Base-by-base conservation (phyloP, 805 yeast genomes). In the Metschnikowia shivogae region DNA sequence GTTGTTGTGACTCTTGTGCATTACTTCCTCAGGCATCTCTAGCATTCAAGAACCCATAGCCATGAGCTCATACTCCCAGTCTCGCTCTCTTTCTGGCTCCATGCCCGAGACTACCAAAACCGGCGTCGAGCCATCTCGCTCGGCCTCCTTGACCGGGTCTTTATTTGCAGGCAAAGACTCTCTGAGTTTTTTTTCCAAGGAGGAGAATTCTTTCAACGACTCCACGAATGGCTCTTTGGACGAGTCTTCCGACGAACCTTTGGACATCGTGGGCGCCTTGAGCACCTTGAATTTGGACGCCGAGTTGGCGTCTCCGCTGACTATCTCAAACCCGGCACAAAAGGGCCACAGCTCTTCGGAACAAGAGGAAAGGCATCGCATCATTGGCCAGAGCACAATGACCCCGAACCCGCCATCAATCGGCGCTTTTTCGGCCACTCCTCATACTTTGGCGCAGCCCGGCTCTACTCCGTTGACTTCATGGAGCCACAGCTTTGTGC, bases 191-290 rank as follows among this genome's bases (percentile, higher is more conserved):
- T 64, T 63, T 52, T 49, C 56, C 27, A 58, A 61, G 34, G 66
- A 62, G 22, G 44, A 44, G 5, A 14, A 9, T 32, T 40, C 24
- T 6, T 36, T 31, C 43, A 45, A 27, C 8, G 45, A 47, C 11
- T 27, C 54, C 14, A 19, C 44, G 10, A 49, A 28, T 20, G 49
- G 41, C 8, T 41, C 50, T 12, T 47, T 47, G 27, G 47, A 47
- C 14, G 50, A 44, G 9, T 45, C 43, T 13, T 31, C 50, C 20
- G 38, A 45, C 13, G 65, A 62, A 24, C 53, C 51, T 24, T 61
- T 70, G 55, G 80, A 76, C 48, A 67, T 76, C 36, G 76, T 72
- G 24, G 76, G 76, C 12, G 79, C 79, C 17, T 59, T 76, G 34
- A 72, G 70, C 38, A 70, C 71, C 34, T 62, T 77, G 37, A 69